These are phyloP conservation scores for Botryotinia narcissicola DNA, from an alignment of 2,329 filamentous ascomycete genomes.

Conservation along the genomic window DNA sequence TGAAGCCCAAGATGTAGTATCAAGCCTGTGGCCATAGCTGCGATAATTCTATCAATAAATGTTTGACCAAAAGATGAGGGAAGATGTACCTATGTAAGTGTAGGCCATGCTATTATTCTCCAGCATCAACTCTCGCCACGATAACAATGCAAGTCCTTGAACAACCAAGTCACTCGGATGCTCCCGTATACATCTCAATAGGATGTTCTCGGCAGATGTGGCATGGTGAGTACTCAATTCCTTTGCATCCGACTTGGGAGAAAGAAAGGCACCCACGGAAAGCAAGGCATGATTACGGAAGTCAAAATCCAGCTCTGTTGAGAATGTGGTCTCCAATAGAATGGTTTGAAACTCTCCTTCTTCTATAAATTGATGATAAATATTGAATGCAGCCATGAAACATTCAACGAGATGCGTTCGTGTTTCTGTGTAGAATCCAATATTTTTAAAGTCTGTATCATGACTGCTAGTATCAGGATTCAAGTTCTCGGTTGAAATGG, in stretches of 20 bases:
- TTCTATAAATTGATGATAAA: slow-evolving; percentile 14
- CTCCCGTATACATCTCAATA: background rate
- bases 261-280: slow-evolving; percentile 8
- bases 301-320: background rate
- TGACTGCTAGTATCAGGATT: background rate
- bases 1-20: slow-evolving; percentile 6
- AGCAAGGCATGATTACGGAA: slow-evolving; percentile 2
- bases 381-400: slow-evolving; percentile 1
- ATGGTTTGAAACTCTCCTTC: background rate
- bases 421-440: background rate
- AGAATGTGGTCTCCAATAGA: background rate
- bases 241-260: background rate
- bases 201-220: background rate
- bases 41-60: background rate
- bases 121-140: slow-evolving; percentile 10
- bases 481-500: background rate
- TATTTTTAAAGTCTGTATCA: background rate
- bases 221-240: slow-evolving; percentile 1
- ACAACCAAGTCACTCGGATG: background rate
- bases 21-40: slow-evolving; percentile 3
- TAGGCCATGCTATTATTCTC: slow-evolving; percentile 12
- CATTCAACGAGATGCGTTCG: background rate
- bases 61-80: background rate
- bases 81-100: background rate
- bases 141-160: slow-evolving; percentile 8